Base-by-base conservation (phyloP, 2,329 filamentous ascomycete species). In the Pseudocercospora eumusae region DNA sequence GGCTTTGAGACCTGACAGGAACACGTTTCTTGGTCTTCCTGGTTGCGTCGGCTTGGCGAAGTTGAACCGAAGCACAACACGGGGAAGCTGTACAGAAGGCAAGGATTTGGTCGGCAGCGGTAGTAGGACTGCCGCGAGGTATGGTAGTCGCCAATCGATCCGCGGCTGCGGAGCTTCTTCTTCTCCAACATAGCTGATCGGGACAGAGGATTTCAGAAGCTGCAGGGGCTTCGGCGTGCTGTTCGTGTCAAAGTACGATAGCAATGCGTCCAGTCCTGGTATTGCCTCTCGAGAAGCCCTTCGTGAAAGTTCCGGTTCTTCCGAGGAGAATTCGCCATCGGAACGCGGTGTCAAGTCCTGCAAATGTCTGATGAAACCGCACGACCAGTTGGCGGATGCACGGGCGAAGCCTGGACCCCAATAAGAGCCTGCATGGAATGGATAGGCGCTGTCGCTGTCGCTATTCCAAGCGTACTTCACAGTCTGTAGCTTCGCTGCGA, bases 151-250 rank as follows among this genome's bases (percentile, higher is more conserved):
- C 52, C 52, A 54, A 15, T 54, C 18, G n/a, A 54, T 7, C 5
- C n/a, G n/a, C 9, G 10, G 1, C 52, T 20, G 15, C 2, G n/a
- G 11, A n/a, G n/a, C n/a, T 11, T 28, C 31, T 11, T 52, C 44
- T 8, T 64, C 61, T 23, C 69, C 61, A 8, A 66, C 45, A 5
- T 64, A 61, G 20, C 60, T 61, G 11, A 69, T 71, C 9, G 64
- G 58, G 21, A 61, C 49, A 7, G 65, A 54, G 31, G 13, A 10
- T 25, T 54, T 54, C n/a, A 7, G 4, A 20, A 40, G 52, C 9
- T 54, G 52, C 28, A 54, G 15, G n/a, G 52, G 52, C 33, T 9
- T 54, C n/a, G 52, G 52, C 10, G 20, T 27, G 18, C 3, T 33
- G 9, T 15, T 15, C 10, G 52, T 25, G 8, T 56, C 45, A 27